A percentile compares a stretch with the other conserved stretches of the same genome.
Conservation (phyloP, 768 basidiomycete species). For the Lepiota subincarnata region DNA sequence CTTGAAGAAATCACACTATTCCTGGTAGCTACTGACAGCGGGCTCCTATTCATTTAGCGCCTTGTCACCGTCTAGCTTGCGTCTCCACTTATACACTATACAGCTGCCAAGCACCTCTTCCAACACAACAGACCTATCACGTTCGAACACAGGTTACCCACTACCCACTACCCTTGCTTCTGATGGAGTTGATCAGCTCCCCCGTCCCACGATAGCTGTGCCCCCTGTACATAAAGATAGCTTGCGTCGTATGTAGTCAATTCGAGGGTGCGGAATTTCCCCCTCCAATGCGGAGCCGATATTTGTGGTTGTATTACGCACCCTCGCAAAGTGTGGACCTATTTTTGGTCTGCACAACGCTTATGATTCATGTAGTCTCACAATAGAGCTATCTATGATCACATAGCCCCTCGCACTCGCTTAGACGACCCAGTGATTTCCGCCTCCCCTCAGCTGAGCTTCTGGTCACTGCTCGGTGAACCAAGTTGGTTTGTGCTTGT, state of each 20-base stretch:
- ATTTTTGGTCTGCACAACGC: background rate
- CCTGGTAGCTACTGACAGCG: background rate
- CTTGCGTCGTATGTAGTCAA: background rate
- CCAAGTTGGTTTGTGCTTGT: too few relatives aligned
- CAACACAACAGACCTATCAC: background rate
- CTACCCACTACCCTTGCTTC: background rate
- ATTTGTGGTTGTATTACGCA: background rate
- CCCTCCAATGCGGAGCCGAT: background rate
- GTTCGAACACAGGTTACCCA: constrained; percentile 5
- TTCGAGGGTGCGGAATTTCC: background rate
- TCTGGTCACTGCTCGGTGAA: too few relatives aligned
- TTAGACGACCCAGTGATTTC: too few relatives aligned
- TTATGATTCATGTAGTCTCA: background rate
- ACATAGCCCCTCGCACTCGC: too few relatives aligned
- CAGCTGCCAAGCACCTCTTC: background rate
- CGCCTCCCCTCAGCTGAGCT: too few relatives aligned
- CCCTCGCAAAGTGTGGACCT: background rate
- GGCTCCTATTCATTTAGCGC: background rate
- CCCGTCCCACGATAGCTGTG: background rate
- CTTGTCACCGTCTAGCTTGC: background rate
- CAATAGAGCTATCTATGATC: too few relatives aligned
- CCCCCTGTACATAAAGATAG: constrained; percentile 5
- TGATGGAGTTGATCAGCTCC: background rate
- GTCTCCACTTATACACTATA: background rate
- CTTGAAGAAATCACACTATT: background rate